Evolutionary conservation across 78 protist genomes (phyloP), one percentile per base, ranked within the genome.

Genomic region (Anaeramoeba ignava): DNA sequence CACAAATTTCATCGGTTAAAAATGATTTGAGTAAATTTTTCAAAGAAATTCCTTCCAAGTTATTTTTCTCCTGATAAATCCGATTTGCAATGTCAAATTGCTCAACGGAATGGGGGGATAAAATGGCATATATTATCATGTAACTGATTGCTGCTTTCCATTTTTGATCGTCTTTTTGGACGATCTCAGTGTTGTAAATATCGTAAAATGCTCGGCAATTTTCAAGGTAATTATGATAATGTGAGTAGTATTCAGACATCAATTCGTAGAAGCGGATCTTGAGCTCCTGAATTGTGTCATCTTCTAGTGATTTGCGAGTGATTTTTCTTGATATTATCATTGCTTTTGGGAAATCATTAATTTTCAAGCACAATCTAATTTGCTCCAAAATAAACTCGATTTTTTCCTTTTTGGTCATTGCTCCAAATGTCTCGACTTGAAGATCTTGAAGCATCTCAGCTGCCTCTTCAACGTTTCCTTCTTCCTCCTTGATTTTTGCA

Each of bases 341-440:
- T 12, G 92, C 90, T 78, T 91, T 84, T 41, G 91, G 78, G 38
- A 41, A 92, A 39, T 92, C 94, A 39, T 86, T 81, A 41, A 67
- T 85, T 41, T 81, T 89, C 85, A 92, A 89, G 79, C 90, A 86
- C 41, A 92, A 85, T 54, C 94, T 40, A 84, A 92, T 86, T n/a
- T n/a, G n/a, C 80, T 92, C 93, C 36, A 92, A 83, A n/a, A 92
- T 81, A 90, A 90, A 92, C 38, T 85, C 85, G 33, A 88, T 83
- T 88, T 92, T 92, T 42, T 92, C 94, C 38, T 84, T 80, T 87
- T 87, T 91, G 39, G 86, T 91, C 94, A 92, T 90, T 8, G 90
- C 79, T 41, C 94, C 92, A 42, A 86, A 91, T 1, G 94, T 92
- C 83, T 92, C 94, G 31, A 92, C 93, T 83, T 88, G 92, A 31